Evolutionary conservation across 148 eudicot species (phyloP), one percentile per base, ranked within the genome.

Genomic region (Rhododendron griersonianum): DNA sequence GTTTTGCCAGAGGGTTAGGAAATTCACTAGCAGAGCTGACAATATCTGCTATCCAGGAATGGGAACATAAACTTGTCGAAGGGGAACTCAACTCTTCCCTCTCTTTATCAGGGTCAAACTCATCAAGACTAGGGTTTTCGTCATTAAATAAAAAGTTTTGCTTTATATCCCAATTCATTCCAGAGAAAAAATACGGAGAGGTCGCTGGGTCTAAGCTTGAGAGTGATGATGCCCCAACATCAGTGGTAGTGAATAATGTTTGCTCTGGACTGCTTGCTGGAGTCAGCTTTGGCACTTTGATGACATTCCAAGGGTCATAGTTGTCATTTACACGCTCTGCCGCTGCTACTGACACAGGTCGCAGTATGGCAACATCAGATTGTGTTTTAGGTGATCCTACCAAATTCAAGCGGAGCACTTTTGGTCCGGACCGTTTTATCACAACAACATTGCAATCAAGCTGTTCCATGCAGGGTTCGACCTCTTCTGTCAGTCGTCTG

Each of bases 371-470:
- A 75, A 85, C 83, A 78, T 91, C 94, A 73, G 83, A 80, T 67
- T 91, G 91, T n/a, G 69, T 45, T 37, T 88, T 89, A 63, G 89
- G 87, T 37, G 92, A 86, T 88, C 89, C 91, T 47, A 85, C 89
- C 84, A 95, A 85, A 90, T 95, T 94, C 86, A 95, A 74, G 21
- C 97, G 91, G 67, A 95, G 97, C 87, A 95, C 95, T 85, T 92
- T 93, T 15, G 98, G 93, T 14, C 87, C 91, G 18, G 93, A 91
- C 48, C 90, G 89, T 89, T 90, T 95, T 93, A 94, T 92, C 21
- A 92, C 85, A 53, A 95, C 93, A 76, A 95, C 88, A 86, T 95
- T 95, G 93, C 98, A 95, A 13, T 93, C 92, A 67, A 95, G 94
- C 84, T 91, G 90, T 75, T 95, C 95, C 91, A 93, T 85, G 89